Conservation (phyloP, 2,329 filamentous ascomycete genomes). For the Trichoderma asperellum region DNA sequence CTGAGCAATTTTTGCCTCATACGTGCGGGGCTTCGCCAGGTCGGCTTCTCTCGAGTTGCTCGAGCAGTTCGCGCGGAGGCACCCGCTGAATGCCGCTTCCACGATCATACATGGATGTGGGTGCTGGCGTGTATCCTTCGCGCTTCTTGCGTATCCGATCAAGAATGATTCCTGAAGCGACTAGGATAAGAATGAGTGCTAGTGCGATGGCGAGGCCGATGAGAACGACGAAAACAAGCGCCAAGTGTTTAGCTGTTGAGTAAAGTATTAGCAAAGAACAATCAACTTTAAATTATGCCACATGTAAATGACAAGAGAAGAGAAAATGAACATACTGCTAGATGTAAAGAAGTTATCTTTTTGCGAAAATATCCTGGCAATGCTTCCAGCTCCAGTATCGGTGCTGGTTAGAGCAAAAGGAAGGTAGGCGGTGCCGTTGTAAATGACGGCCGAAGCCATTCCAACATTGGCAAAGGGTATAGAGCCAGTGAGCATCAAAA, state of each 20-base stretch:
- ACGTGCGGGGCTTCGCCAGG: conserved; percentile 54
- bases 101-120: conserved; percentile 66
- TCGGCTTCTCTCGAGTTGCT: conserved; percentile 55
- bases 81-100: conserved; percentile 62
- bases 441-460: conserved; percentile 82
- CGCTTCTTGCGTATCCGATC: conserved; percentile 76
- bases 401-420: conserved; percentile 78
- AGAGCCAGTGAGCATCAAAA: conserved; percentile 82
- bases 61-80: conserved; percentile 63
- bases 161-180: conserved; percentile 73
- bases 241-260: conserved; percentile 53
- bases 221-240: conserved; percentile 76
- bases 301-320: background rate
- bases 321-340: conserved; percentile 51
- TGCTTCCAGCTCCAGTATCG: conserved; percentile 68
- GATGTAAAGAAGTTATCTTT: conserved; percentile 74
- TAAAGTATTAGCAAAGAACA: background rate
- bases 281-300: background rate
- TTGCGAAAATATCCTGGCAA: conserved; percentile 83
- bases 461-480: conserved; percentile 77
- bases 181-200: conserved; percentile 75
- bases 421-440: conserved; percentile 76
- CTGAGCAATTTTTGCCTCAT: conserved; percentile 39
- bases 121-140: conserved; percentile 80
- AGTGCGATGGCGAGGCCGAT: conserved; percentile 80